Percentiles rank a stretch among this genome's conserved stretches.
Evolutionary conservation across 805 yeast species (phyloP).

Genomic region (Wickerhamiella siamensis): DNA sequence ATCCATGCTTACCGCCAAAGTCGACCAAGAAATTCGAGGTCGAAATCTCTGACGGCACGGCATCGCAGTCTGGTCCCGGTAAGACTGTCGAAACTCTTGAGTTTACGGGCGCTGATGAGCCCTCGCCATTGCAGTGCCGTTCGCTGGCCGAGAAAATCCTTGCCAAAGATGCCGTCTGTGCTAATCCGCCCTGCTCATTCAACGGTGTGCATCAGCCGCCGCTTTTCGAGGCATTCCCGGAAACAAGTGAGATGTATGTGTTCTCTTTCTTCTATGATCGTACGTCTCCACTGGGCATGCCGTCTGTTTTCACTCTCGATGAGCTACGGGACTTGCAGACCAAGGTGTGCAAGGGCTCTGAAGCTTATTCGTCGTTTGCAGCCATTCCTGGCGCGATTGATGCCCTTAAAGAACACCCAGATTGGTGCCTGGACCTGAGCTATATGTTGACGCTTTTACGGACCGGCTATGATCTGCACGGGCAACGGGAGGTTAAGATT

Average conservation of each 20-base stretch:
- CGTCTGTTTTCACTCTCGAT: conserved; percentile 67
- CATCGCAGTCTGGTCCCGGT: conserved; percentile 11
- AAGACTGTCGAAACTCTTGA: conserved; percentile 27
- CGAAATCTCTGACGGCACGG: conserved; percentile 31
- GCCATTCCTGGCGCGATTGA: conserved; percentile 55
- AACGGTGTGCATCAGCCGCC: conserved; percentile 97
- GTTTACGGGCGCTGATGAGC: conserved; percentile 47
- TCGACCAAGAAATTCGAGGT: conserved; percentile 45
- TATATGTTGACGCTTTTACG: conserved; percentile 83
- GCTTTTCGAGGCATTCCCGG: conserved; percentile 58
- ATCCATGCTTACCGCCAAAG: conserved; percentile 86
- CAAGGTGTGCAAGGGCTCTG: conserved; percentile 74
- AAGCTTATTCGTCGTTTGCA: conserved; percentile 55
- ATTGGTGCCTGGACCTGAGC: conserved; percentile 86
- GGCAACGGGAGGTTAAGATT: conserved; percentile 75
- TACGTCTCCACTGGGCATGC: conserved; percentile 90
- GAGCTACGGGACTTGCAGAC: conserved; percentile 73
- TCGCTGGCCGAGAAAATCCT: conserved; percentile 66
- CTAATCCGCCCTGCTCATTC: conserved; percentile 75
- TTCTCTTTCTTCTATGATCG: conserved; percentile 94
- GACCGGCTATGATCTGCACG: conserved; percentile 93
- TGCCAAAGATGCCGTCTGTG: conserved; percentile 71
- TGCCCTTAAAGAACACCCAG: conserved; percentile 63
- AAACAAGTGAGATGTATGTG: conserved; percentile 63
- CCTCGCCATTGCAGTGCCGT: conserved; percentile 79